Evolutionary conservation across 225 moss, liverwort and hornwort species (phyloP).

Genomic region (Thuidium tamariscinum): DNA sequence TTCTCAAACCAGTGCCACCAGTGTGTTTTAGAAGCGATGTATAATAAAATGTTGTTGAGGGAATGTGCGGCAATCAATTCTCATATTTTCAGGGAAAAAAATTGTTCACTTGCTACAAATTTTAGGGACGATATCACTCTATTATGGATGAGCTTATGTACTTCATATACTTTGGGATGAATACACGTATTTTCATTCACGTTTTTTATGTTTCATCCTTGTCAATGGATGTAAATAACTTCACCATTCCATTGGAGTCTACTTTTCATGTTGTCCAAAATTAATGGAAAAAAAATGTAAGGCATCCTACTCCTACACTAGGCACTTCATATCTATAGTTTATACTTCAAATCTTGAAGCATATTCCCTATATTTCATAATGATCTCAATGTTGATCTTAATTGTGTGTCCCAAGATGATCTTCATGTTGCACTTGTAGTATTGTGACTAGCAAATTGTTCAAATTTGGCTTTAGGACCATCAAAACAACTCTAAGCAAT

Average conservation of each 20-base stretch:
- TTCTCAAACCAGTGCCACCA: too few species aligned
- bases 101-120: accelerated
- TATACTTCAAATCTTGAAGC: background rate
- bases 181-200: accelerated
- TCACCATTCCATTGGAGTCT: accelerated
- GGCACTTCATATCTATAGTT: accelerated
- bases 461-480: too few species aligned
- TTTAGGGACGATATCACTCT: accelerated
- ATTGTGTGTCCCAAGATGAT: too few species aligned
- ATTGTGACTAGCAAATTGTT: too few species aligned
- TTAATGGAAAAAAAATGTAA: too few species aligned
- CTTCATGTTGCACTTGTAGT: too few species aligned
- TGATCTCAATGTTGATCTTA: too few species aligned
- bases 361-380: too few species aligned
- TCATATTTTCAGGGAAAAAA: background rate
- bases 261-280: accelerated
- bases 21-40: background rate
- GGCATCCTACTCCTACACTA: background rate
- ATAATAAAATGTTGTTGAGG: background rate
- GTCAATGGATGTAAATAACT: background rate
- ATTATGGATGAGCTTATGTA: too few species aligned
- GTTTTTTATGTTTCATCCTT: background rate
- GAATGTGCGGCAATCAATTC: too few species aligned
- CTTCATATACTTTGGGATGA: background rate
- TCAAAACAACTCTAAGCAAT: too few species aligned